Percentiles rank a stretch among this genome's conserved stretches.
These are phyloP conservation scores for Puccinia horiana DNA, from an alignment of 1,284 basidiomycete species.

Conservation along the genomic window DNA sequence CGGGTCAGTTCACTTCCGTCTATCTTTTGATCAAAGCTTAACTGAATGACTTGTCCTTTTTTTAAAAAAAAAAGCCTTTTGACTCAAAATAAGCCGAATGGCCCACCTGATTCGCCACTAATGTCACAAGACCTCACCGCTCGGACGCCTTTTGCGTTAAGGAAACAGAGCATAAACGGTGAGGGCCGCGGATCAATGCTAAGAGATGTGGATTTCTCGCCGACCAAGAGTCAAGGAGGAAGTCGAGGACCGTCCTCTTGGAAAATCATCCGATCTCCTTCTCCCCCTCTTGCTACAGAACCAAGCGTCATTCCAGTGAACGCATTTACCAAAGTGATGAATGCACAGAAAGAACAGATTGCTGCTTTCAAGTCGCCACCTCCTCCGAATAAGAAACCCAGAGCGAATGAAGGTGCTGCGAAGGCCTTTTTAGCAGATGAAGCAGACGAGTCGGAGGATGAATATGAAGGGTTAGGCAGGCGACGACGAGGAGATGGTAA, in stretches of 20 bases:
- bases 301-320: background rate
- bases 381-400: constrained; percentile 2
- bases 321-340: constrained; percentile 30
- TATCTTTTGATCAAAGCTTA: background rate
- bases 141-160: constrained; percentile 44
- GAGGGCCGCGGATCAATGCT: background rate
- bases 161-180: constrained; percentile 2
- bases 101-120: constrained; percentile 45
- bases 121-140: constrained; percentile 44
- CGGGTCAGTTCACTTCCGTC: constrained; percentile 25
- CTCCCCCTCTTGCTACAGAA: background rate
- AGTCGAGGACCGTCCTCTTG: background rate
- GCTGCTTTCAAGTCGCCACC: constrained; percentile 1
- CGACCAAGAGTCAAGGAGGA: constrained; percentile 9
- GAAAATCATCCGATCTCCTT: background rate
- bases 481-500: background rate
- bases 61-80: constrained; percentile 22
- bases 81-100: constrained; percentile 45
- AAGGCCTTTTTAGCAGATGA: constrained; percentile 39
- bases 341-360: constrained; percentile 20
- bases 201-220: constrained; percentile 2
- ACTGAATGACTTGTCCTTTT: background rate
- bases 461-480: background rate
- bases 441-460: constrained; percentile 47
- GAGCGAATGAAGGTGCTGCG: background rate